Conservation (phyloP, 176 grass and related monocot species). For the Olyra latifolia region DNA sequence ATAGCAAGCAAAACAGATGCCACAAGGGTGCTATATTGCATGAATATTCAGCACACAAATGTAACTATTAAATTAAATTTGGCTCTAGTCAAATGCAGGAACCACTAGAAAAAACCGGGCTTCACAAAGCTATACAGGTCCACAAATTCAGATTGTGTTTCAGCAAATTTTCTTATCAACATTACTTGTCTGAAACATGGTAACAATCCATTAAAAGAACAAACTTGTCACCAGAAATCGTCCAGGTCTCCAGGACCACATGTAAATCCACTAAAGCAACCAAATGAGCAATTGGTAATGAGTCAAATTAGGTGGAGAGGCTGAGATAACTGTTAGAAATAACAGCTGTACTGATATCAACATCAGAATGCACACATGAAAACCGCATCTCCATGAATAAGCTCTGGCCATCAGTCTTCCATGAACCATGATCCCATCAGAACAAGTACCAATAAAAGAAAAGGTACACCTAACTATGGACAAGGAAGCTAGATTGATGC, state of each 20-base stretch:
- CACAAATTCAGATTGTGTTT: not conserved
- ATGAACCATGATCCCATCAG: not conserved
- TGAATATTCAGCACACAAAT: conserved; percentile 22
- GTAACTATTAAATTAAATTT: not conserved
- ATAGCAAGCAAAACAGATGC: not conserved
- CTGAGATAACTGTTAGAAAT: conserved; percentile 7
- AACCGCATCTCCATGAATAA: conserved; percentile 13
- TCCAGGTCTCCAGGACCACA: not conserved
- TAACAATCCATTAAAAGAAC: not conserved
- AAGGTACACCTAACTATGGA: not conserved
- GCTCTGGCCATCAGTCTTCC: not conserved
- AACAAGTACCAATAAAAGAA: not conserved
- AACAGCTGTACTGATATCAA: not conserved
- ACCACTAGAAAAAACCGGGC: not conserved
- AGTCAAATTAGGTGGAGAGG: not conserved
- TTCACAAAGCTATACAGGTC: not conserved
- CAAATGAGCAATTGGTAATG: not conserved
- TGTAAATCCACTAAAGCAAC: conserved; percentile 10
- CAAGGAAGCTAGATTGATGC: not conserved
- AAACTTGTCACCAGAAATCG: not conserved
- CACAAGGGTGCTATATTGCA: not conserved
- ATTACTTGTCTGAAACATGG: not conserved
- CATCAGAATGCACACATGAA: not conserved
- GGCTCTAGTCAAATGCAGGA: not conserved
- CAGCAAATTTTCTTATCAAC: not conserved